phyloP scores from a whole-genome alignment of 2,329 filamentous ascomycete species.

The Arthrobotrys pseudoclavata region DNA sequence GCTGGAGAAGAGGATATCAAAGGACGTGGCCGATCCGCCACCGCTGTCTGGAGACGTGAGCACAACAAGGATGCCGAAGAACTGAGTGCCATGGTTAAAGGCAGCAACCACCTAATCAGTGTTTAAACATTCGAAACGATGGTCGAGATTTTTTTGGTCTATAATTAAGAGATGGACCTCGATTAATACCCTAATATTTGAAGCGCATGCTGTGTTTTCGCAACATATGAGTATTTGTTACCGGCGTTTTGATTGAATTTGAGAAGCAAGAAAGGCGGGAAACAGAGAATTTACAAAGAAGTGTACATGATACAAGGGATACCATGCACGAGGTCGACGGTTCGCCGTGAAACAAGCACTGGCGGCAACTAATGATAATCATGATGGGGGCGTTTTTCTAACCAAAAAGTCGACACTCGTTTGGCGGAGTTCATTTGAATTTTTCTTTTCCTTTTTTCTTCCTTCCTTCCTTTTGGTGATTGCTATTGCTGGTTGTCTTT shows the following conservation, averaged over 20 bases:
- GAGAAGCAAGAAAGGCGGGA: background rate
- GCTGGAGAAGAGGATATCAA: conserved; percentile 32
- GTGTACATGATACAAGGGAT: conserved; percentile 6
- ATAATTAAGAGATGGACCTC: conserved; percentile 6
- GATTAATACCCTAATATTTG: conserved; percentile 34
- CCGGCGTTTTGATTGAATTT: conserved; percentile 22
- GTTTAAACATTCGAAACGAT: conserved; percentile 22
- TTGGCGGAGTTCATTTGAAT: conserved; percentile 51
- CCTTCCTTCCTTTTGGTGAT: background rate
- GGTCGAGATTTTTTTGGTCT: background rate
- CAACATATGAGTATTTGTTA: conserved; percentile 11
- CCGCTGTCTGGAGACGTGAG: conserved; percentile 52
- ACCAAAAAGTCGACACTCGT: conserved; percentile 58
- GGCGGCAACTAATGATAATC: conserved; percentile 55
- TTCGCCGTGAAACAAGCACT: conserved; percentile 12
- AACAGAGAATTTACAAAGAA: conserved; percentile 20
- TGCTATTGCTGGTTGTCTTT: conserved; percentile 21
- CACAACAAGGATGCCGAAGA: conserved; percentile 56
- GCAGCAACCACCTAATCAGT: conserved; percentile 56
- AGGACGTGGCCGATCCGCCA: conserved; percentile 43
- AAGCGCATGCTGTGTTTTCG: conserved; percentile 1
- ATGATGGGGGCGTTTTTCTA: conserved; percentile 47
- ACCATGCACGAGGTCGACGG: conserved; percentile 17
- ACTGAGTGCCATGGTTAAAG: conserved; percentile 57
- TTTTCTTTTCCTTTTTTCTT: conserved; percentile 11